Conservation (phyloP, 441 rosid species). For the Viola pubescens region DNA sequence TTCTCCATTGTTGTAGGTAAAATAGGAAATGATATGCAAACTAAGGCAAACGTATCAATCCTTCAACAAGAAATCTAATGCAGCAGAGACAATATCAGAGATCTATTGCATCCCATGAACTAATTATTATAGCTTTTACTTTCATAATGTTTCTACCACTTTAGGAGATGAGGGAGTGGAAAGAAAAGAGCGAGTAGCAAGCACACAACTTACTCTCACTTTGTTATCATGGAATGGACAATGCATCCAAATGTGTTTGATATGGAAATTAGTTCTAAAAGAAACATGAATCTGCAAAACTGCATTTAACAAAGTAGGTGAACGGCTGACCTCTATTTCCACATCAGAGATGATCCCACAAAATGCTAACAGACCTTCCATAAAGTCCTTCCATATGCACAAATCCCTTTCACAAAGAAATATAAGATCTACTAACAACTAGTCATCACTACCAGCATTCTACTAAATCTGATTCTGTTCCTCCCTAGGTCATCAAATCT, state of each 20-base stretch:
- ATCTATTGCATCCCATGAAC: too few relatives aligned
- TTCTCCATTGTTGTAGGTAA: too few relatives aligned
- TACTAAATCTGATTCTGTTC: background rate
- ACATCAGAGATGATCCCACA: slow-evolving; percentile 3
- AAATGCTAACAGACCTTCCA: slow-evolving; percentile 16
- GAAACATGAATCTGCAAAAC: slow-evolving; percentile 22
- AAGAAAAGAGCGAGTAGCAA: background rate
- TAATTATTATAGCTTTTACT: too few relatives aligned
- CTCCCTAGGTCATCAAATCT: slow-evolving; percentile 6
- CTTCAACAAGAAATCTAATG: too few relatives aligned
- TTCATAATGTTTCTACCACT: too few relatives aligned
- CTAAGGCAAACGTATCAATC: too few relatives aligned
- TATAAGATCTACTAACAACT: slow-evolving; percentile 11
- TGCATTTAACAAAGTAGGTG: slow-evolving; percentile 17
- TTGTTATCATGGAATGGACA: slow-evolving; percentile 19
- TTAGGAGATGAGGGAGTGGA: background rate
- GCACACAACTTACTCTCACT: slow-evolving; percentile 30
- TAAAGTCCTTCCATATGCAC: slow-evolving; percentile 5
- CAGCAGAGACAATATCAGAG: too few relatives aligned
- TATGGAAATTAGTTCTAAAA: slow-evolving; percentile 27
- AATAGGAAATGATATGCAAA: too few relatives aligned
- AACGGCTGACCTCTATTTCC: slow-evolving; percentile 17
- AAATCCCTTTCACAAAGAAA: slow-evolving; percentile 3
- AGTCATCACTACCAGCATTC: slow-evolving; percentile 5
- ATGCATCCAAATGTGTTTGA: slow-evolving; percentile 24